A percentile compares a stretch with the other conserved stretches of the same genome.
These are phyloP conservation scores for Citrus unshiu DNA, from an alignment of 345 rosid species.

Conservation along the genomic window DNA sequence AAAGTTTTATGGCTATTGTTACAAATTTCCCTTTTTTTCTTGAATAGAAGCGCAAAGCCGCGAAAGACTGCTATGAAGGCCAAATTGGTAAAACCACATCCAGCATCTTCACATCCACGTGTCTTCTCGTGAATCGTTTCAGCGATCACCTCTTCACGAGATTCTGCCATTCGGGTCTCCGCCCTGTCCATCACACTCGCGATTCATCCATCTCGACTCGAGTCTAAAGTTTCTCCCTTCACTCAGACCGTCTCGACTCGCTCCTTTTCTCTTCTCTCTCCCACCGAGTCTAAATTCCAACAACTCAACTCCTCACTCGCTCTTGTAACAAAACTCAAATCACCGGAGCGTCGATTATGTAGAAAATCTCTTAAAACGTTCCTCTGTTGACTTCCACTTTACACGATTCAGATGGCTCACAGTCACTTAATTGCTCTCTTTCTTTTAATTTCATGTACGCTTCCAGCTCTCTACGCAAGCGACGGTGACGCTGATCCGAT, in stretches of 20 bases:
- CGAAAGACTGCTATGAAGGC: neutral
- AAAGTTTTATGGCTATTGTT: too few species aligned
- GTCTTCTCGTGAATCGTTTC: slow-evolving; percentile 15
- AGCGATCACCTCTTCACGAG: slow-evolving; percentile 23
- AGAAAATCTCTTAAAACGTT: slow-evolving; percentile 12
- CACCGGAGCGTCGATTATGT: slow-evolving; percentile 17
- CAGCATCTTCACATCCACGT: slow-evolving; percentile 11
- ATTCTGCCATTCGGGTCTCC: neutral
- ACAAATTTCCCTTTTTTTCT: too few species aligned
- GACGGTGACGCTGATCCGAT: slow-evolving; percentile 86
- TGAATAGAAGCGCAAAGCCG: too few species aligned
- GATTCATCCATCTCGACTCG: neutral
- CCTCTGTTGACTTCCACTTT: slow-evolving; percentile 21
- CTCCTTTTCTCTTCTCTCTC: neutral
- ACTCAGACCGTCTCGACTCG: neutral
- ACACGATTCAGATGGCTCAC: slow-evolving; percentile 35
- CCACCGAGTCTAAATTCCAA: neutral
- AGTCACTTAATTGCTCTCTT: slow-evolving; percentile 34
- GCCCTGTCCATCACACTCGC: neutral
- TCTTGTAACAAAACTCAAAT: neutral
- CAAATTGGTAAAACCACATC: neutral
- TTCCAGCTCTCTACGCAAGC: slow-evolving; percentile 48
- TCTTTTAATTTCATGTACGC: slow-evolving; percentile 26
- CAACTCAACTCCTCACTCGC: neutral
- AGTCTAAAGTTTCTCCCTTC: neutral